Percentiles rank a stretch among this genome's conserved stretches.
Conservation (phyloP, 306 rosid genomes). For the Glycyrrhiza uralensis region DNA sequence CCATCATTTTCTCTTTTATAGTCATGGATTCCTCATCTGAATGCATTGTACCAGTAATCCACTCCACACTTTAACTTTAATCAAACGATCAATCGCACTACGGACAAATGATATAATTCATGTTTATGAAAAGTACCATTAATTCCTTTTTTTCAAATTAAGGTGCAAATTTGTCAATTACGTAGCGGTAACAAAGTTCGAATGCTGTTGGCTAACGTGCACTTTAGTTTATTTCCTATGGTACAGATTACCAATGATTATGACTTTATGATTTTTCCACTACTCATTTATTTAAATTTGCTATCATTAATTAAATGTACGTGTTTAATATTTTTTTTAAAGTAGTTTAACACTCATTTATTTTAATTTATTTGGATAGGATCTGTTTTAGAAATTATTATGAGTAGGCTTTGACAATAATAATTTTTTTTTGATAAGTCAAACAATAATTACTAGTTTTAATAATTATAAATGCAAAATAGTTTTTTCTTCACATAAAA, state of each 20-base stretch:
- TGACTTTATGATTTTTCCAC: background rate
- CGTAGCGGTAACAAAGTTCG: background rate
- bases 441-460: too few species aligned
- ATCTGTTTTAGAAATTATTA: too few species aligned
- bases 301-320: too few species aligned
- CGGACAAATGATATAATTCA: background rate
- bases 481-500: too few species aligned
- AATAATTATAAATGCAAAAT: too few species aligned
- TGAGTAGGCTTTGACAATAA: too few species aligned
- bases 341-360: too few species aligned
- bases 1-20: slow-evolving; percentile 1
- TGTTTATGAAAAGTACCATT: background rate
- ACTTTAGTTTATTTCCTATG: background rate
- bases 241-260: background rate
- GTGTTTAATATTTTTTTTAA: too few species aligned
- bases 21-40: background rate
- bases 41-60: background rate
- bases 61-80: background rate
- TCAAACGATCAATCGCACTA: background rate
- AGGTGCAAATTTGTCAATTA: background rate
- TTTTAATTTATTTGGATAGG: too few species aligned
- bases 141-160: background rate
- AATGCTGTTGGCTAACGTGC: background rate
- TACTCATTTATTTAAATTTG: too few species aligned
- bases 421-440: too few species aligned